Evolutionary conservation across 129 eudicot species (phyloP), one percentile per base, ranked within the genome.

Genomic region (Dittrichia graveolens): DNA sequence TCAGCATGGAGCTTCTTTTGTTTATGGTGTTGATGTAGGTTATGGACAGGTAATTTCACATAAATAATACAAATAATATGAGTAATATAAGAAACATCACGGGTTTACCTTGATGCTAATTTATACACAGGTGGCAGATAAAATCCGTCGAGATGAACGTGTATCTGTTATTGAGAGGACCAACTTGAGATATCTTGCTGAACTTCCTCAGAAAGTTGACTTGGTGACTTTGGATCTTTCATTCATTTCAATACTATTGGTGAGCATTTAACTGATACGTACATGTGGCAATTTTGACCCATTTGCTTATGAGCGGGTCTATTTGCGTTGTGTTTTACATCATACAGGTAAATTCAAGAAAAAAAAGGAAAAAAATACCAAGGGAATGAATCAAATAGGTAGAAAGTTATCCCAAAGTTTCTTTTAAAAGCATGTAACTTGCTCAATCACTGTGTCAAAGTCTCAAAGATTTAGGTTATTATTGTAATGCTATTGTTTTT

Each of bases 1-100:
- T 60, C 99, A 90, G 75, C 75, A 88, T 62, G 99, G 99, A 76
- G 99, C 99, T 82, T 81, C 94, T 40, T 83, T 78, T 83, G 96
- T 95, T 54, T 95, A 95, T 79, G 99, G 99, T 69, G 96, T 95
- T 69, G 99, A 95, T 75, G 99, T 95, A 4, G 99, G 99, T 58
- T 90, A 95, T 78, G 99, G 97, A 70, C 99, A 95, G 99, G 99
- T 95, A 81, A 65, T 31, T 37, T 14, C 9, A 5, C 48, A 56
- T 5, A 55, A 15, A 15, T 15, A 75, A 44, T 18, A 55, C 14
- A 66, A 63, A 1, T n/a, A 3, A 18, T 37, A 61, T 61, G 48
- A 34, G 18, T 49, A 39, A 40, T 64, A 53, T 24, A n/a, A 50
- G 3, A 73, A 46, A 42, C 9, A 40, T 38, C 35, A 66, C 34